A percentile compares a stretch with the other conserved stretches of the same genome.
phyloP scores from a whole-genome alignment of 495 filamentous ascomycete genomes.

The Niebla homalea region DNA sequence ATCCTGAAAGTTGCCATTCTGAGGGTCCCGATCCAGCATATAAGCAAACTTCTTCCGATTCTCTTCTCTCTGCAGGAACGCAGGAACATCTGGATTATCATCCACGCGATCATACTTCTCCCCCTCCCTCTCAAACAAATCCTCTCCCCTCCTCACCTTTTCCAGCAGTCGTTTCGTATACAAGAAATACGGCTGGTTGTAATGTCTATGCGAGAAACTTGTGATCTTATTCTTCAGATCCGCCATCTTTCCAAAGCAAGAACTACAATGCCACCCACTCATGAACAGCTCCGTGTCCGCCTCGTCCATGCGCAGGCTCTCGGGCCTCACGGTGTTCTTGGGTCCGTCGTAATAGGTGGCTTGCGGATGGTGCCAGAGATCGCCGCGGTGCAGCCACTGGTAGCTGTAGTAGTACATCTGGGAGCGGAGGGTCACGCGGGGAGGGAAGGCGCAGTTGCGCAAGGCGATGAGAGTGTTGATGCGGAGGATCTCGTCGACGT shows the following conservation, averaged over 20 bases:
- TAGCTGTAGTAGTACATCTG: slow-evolving; percentile 46
- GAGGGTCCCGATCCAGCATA: slow-evolving; percentile 23
- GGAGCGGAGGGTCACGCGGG: slow-evolving; percentile 35
- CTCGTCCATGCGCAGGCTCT: slow-evolving; percentile 32
- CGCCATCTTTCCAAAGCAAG: slow-evolving; percentile 35
- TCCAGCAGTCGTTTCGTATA: slow-evolving; percentile 31
- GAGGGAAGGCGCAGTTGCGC: slow-evolving; percentile 35
- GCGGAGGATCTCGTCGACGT: slow-evolving; percentile 40
- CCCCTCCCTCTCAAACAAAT: slow-evolving; percentile 35
- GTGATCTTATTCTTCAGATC: slow-evolving; percentile 37
- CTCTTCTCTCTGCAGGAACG: slow-evolving; percentile 19
- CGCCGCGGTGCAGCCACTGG: slow-evolving; percentile 35
- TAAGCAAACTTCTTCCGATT: slow-evolving; percentile 22
- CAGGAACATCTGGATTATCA: slow-evolving; percentile 30
- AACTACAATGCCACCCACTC: slow-evolving; percentile 41
- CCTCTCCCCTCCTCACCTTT: slow-evolving; percentile 32
- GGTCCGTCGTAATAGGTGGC: slow-evolving; percentile 39
- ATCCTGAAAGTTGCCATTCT: slow-evolving; percentile 25
- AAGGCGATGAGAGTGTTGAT: slow-evolving; percentile 31
- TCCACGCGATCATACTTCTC: slow-evolving; percentile 31
- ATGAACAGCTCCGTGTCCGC: slow-evolving; percentile 26
- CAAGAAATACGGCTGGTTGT: slow-evolving; percentile 31
- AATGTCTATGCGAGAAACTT: slow-evolving; percentile 33
- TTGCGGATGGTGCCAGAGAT: slow-evolving; percentile 42
- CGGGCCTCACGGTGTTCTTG: slow-evolving; percentile 32